Evolutionary conservation across 108 stramenopile species (phyloP).

Genomic region (Cyclotella distinguenda): DNA sequence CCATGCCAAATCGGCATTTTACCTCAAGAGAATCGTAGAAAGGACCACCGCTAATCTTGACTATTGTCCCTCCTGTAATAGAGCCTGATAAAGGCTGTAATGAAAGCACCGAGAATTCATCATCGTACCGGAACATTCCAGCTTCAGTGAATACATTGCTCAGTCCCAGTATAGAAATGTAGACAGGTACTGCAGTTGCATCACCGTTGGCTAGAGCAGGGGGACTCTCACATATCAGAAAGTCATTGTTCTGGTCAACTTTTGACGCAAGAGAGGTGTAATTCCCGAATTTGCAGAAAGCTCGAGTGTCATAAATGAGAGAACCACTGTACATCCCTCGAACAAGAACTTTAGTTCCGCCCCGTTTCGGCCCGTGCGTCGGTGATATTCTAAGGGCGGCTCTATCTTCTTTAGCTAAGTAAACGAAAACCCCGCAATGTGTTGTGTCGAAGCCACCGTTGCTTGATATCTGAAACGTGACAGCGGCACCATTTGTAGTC

Average conservation of each 20-base stretch:
- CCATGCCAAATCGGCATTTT: conserved; percentile 46
- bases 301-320: background rate
- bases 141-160: conserved; percentile 16
- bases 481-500: conserved; percentile 12
- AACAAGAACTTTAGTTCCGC: conserved; percentile 41
- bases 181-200: conserved; percentile 25
- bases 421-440: conserved; percentile 14
- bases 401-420: conserved; percentile 16
- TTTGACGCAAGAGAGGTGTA: conserved; percentile 20
- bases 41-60: conserved; percentile 30
- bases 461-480: conserved; percentile 18
- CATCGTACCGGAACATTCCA: conserved; percentile 41
- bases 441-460: conserved; percentile 22
- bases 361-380: conserved; percentile 36
- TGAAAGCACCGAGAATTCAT: conserved; percentile 11
- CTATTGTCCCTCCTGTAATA: conserved; percentile 31
- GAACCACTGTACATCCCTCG: conserved; percentile 7
- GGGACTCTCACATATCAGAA: conserved; percentile 34
- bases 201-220: conserved; percentile 7
- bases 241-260: conserved; percentile 22
- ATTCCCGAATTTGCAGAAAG: conserved; percentile 40
- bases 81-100: conserved; percentile 37
- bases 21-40: conserved; percentile 31
- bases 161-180: conserved; percentile 28
- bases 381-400: conserved; percentile 21